These are phyloP conservation scores for Wilcoxina mikolae DNA, from an alignment of 495 filamentous ascomycete genomes.

Conservation along the genomic window DNA sequence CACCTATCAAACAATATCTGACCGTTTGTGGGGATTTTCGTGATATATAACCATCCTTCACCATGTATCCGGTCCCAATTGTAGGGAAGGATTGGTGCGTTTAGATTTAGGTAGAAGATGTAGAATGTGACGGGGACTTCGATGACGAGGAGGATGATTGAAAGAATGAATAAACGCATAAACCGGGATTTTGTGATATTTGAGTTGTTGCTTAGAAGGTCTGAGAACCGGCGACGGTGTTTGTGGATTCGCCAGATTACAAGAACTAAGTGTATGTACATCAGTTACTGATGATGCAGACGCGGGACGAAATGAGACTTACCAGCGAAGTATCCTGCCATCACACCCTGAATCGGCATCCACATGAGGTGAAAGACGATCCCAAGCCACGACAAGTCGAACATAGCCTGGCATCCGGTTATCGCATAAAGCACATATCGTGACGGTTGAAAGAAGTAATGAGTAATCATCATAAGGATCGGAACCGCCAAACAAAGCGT, in stretches of 20 bases:
- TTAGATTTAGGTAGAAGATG: constrained; percentile 44
- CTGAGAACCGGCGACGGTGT: constrained; percentile 47
- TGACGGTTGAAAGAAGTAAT: constrained; percentile 51
- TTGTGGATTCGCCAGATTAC: constrained; percentile 52
- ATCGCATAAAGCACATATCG: constrained; percentile 64
- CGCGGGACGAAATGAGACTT: constrained; percentile 29
- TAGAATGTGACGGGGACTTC: constrained; percentile 51
- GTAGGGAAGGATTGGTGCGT: constrained; percentile 35
- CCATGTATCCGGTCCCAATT: constrained; percentile 42
- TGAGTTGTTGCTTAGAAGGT: constrained; percentile 44
- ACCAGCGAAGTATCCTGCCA: constrained; percentile 59
- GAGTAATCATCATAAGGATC: constrained; percentile 46
- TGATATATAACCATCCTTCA: constrained; percentile 43
- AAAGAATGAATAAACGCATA: constrained; percentile 61
- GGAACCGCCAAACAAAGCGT: constrained; percentile 57
- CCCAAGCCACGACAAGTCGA: constrained; percentile 56
- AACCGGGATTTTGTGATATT: constrained; percentile 52
- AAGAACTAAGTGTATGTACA: constrained; percentile 36
- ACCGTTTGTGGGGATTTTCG: constrained; percentile 44
- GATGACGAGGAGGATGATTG: constrained; percentile 48
- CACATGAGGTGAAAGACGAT: constrained; percentile 53
- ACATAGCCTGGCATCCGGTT: constrained; percentile 51
- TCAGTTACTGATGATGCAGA: constrained; percentile 9
- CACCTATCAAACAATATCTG: constrained; percentile 49
- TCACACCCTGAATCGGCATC: constrained; percentile 47